These are phyloP conservation scores for Calonectria naviculata DNA, from an alignment of 2,329 filamentous ascomycete species.

Conservation along the genomic window DNA sequence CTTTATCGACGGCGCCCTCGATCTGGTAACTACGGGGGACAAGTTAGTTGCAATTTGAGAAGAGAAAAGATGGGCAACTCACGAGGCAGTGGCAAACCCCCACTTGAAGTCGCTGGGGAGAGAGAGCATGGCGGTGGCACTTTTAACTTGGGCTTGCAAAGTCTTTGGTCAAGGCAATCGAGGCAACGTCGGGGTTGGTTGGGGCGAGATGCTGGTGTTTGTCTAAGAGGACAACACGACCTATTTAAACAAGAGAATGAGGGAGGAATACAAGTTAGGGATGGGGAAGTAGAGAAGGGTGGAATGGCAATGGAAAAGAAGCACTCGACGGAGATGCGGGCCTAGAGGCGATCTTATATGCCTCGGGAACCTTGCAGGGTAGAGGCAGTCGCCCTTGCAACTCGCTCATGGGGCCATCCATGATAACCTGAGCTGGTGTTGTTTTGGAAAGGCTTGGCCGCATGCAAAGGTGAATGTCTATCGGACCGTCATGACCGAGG, in stretches of 20 bases:
- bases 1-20: conserved; percentile 79
- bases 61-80: conserved; percentile 45
- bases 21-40: conserved; percentile 80
- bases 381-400: conserved; percentile 7
- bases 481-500: conserved; percentile 66
- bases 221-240: not conserved
- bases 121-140: conserved; percentile 53
- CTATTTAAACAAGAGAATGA: not conserved
- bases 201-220: not conserved
- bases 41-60: conserved; percentile 28
- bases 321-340: conserved; percentile 24
- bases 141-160: conserved; percentile 10
- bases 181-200: not conserved
- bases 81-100: conserved; percentile 85
- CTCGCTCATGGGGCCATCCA: conserved; percentile 17
- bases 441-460: conserved; percentile 29
- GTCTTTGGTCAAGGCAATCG: too few species aligned
- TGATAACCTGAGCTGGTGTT: conserved; percentile 28
- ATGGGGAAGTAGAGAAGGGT: not conserved
- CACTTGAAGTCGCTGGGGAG: conserved; percentile 79
- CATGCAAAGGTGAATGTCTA: conserved; percentile 23
- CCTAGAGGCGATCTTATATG: conserved; percentile 40
- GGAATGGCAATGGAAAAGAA: not conserved
- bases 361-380: conserved; percentile 28
- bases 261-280: not conserved